Percentiles rank a stretch among this genome's conserved stretches.
These are phyloP conservation scores for Chionographis japonica DNA, from an alignment of 106 monocot genomes.

Conservation along the genomic window DNA sequence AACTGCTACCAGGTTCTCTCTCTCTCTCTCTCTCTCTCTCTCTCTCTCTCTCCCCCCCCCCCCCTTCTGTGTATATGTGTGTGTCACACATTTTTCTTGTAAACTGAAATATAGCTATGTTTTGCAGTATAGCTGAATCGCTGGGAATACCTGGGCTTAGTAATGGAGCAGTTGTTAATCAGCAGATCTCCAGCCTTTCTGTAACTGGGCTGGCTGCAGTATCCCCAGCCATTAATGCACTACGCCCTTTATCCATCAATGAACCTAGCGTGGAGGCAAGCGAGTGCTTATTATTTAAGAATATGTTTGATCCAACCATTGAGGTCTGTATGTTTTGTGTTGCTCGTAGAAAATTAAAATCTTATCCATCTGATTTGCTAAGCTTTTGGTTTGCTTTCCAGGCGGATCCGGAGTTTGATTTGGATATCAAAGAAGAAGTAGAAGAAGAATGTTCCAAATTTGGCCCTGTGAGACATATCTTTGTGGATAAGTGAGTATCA, in stretches of 20 bases:
- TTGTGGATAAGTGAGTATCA: slow-evolving; percentile 76
- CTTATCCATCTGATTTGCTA: background rate
- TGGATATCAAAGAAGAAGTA: slow-evolving; percentile 94
- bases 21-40: background rate
- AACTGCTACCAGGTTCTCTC: slow-evolving; percentile 28
- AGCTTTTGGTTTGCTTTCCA: slow-evolving; percentile 18
- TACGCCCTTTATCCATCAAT: slow-evolving; percentile 1
- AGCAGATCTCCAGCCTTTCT: background rate
- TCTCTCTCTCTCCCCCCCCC: background rate
- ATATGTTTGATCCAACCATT: slow-evolving; percentile 88
- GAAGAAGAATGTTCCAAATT: slow-evolving; percentile 95
- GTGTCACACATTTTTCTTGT: background rate
- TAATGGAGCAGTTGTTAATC: slow-evolving; percentile 16
- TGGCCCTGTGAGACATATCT: slow-evolving; percentile 75
- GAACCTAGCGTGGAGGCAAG: slow-evolving; percentile 51
- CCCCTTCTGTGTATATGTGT: background rate
- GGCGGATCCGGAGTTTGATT: slow-evolving; percentile 93
- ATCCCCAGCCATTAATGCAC: slow-evolving; percentile 15
- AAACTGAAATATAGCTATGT: background rate
- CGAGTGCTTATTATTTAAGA: slow-evolving; percentile 85
- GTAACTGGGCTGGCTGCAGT: slow-evolving; percentile 12
- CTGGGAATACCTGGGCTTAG: slow-evolving; percentile 5
- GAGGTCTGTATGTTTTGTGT: slow-evolving; percentile 50
- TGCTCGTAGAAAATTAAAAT: background rate
- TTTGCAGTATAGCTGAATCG: slow-evolving; percentile 19